Percentiles rank a stretch among this genome's conserved stretches.
These are phyloP conservation scores for Neurospora sp. DNA, from an alignment of 495 filamentous ascomycete species.

Conservation along the genomic window DNA sequence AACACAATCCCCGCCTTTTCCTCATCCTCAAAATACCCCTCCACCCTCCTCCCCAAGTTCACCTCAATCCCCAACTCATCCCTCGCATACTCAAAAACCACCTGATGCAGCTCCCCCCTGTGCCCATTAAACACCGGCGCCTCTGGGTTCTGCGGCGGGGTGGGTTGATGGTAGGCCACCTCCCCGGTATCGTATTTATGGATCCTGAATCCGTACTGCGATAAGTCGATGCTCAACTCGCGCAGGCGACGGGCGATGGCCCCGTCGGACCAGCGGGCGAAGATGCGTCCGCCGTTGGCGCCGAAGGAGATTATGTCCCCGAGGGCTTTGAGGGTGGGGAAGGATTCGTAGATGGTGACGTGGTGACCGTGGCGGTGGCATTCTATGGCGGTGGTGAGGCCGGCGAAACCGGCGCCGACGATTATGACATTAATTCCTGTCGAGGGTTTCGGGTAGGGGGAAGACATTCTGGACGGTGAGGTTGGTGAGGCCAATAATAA, in stretches of 20 bases:
- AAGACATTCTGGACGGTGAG: too few species aligned
- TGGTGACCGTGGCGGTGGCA: constrained; percentile 51
- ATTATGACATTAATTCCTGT: constrained; percentile 48
- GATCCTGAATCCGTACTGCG: constrained; percentile 45
- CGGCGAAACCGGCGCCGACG: constrained; percentile 50
- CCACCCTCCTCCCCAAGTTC: constrained; percentile 40
- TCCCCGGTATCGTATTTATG: constrained; percentile 53
- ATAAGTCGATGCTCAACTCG: too few species aligned
- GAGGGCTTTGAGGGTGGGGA: constrained; percentile 45
- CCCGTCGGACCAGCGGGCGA: constrained; percentile 40
- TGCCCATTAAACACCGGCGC: constrained; percentile 52
- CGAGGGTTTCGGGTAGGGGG: not conserved
- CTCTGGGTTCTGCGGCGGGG: constrained; percentile 32
- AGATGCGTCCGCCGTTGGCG: constrained; percentile 49
- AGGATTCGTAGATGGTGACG: constrained; percentile 49
- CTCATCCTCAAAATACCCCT: constrained; percentile 48
- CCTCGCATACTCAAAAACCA: constrained; percentile 48
- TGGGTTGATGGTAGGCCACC: constrained; percentile 45
- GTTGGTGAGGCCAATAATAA: too few species aligned
- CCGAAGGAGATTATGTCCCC: constrained; percentile 59
- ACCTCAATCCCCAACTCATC: constrained; percentile 47
- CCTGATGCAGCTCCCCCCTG: constrained; percentile 47
- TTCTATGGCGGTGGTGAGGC: constrained; percentile 51
- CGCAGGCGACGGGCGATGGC: constrained; percentile 23
- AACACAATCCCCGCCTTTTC: constrained; percentile 43